A percentile compares a stretch with the other conserved stretches of the same genome.
phyloP scores from a whole-genome alignment of 2,329 filamentous ascomycete genomes.

The Microsporum canis region DNA sequence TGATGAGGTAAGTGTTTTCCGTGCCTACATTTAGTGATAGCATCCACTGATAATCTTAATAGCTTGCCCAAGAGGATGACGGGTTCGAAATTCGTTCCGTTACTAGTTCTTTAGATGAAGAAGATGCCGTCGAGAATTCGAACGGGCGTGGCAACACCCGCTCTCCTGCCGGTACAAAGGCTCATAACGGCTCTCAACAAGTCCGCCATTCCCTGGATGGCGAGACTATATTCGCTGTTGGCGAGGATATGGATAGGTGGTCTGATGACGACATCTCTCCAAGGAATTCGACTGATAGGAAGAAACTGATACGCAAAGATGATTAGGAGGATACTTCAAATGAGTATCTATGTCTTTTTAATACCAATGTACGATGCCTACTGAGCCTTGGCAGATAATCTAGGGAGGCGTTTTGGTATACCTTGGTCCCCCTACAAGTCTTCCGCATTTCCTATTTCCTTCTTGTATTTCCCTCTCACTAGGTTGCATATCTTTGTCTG shows the following conservation, averaged over 20 bases:
- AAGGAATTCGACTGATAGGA: slow-evolving; percentile 40
- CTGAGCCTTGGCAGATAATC: slow-evolving; percentile 5
- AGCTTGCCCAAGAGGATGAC: slow-evolving; percentile 94
- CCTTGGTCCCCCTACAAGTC: neutral
- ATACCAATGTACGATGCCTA: neutral
- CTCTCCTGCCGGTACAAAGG: slow-evolving; percentile 36
- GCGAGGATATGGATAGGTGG: slow-evolving; percentile 74
- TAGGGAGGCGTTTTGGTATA: slow-evolving; percentile 3
- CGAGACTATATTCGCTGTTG: slow-evolving; percentile 92
- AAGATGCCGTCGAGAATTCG: slow-evolving; percentile 35
- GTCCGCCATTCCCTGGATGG: slow-evolving; percentile 60
- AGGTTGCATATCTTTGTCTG: neutral
- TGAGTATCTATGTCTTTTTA: neutral
- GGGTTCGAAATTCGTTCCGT: slow-evolving; percentile 95
- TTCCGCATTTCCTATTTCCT: neutral
- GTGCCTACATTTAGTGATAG: neutral
- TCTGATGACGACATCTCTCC: slow-evolving; percentile 55
- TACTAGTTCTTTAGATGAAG: slow-evolving; percentile 59
- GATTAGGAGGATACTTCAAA: slow-evolving; percentile 8
- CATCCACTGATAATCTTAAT: neutral
- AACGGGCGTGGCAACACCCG: slow-evolving; percentile 19
- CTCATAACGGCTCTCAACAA: slow-evolving; percentile 23
- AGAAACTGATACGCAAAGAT: slow-evolving; percentile 40
- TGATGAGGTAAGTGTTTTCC: slow-evolving; percentile 56
- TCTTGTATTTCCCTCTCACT: neutral